Evolutionary conservation across 129 eudicot species (phyloP).

Genomic region (Pseudognaphalium luteoalbum): DNA sequence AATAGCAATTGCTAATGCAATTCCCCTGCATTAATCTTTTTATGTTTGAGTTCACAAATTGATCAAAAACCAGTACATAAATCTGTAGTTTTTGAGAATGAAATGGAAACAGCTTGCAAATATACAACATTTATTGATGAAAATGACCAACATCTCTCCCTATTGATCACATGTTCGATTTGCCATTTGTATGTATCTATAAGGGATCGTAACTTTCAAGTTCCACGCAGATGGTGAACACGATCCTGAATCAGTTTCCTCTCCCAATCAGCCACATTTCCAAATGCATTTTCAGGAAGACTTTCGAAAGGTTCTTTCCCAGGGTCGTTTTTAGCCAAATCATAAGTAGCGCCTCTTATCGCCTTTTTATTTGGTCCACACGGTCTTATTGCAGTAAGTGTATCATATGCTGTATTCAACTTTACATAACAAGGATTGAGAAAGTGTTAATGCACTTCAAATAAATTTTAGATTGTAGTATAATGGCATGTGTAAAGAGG

Average conservation of each 20-base stretch:
- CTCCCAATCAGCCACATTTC: slow-evolving; percentile 87
- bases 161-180: background rate
- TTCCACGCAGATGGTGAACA: slow-evolving; percentile 71
- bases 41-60: background rate
- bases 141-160: background rate
- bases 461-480: background rate
- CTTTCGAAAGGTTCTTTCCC: slow-evolving; percentile 83
- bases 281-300: slow-evolving; percentile 82
- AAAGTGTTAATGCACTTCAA: slow-evolving; percentile 4
- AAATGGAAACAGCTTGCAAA: background rate
- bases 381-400: slow-evolving; percentile 71
- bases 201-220: slow-evolving; percentile 34
- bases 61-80: background rate
- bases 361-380: slow-evolving; percentile 93
- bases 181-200: background rate
- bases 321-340: slow-evolving; percentile 71
- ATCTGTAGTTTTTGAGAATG: background rate
- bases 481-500: background rate
- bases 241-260: slow-evolving; percentile 79
- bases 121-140: background rate
- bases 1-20: no score
- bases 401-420: slow-evolving; percentile 66
- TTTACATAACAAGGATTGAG: slow-evolving; percentile 26
- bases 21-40: no score
- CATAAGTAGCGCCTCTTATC: slow-evolving; percentile 86